Conservation (phyloP, 768 basidiomycete genomes). For the Rhodosporidiobolus sp. region DNA sequence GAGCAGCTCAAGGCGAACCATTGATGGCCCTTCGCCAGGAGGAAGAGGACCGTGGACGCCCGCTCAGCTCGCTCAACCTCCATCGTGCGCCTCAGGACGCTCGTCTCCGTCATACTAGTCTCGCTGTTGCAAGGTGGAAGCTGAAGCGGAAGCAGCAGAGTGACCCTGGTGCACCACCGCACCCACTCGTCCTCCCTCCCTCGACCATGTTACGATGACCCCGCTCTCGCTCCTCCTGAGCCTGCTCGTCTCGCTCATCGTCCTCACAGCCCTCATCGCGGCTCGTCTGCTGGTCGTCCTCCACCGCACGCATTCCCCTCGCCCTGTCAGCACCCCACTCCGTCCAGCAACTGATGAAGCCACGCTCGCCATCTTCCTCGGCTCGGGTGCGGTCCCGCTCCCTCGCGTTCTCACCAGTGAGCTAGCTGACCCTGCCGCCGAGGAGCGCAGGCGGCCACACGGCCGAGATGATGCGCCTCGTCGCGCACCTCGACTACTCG, state of each 20-base stretch:
- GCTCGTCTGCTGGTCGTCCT: not conserved
- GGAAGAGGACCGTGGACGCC: slow-evolving; percentile 7
- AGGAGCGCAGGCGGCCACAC: slow-evolving; percentile 79
- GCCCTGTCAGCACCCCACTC: not conserved
- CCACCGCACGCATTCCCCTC: not conserved
- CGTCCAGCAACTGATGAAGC: not conserved
- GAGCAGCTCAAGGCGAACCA: not conserved
- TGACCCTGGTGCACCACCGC: slow-evolving; percentile 4
- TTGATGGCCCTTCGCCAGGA: not conserved
- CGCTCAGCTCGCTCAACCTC: not conserved
- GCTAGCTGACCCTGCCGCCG: slow-evolving; percentile 20
- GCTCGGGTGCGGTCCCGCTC: slow-evolving; percentile 64
- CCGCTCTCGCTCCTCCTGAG: too few relatives aligned
- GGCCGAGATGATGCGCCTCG: slow-evolving; percentile 71
- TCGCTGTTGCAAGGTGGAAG: too few relatives aligned
- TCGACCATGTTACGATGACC: not conserved
- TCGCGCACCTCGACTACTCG: slow-evolving; percentile 67
- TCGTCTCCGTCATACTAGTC: not conserved
- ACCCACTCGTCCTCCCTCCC: slow-evolving; percentile 4
- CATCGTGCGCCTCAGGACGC: not conserved
- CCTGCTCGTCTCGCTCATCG: too few relatives aligned
- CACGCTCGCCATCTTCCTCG: slow-evolving; percentile 76
- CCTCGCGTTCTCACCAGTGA: slow-evolving; percentile 6
- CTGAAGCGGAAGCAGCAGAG: too few relatives aligned
- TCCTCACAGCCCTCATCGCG: not conserved